Base-by-base conservation (phyloP, 805 yeast species). In the Sugiyamaella floridensis region DNA sequence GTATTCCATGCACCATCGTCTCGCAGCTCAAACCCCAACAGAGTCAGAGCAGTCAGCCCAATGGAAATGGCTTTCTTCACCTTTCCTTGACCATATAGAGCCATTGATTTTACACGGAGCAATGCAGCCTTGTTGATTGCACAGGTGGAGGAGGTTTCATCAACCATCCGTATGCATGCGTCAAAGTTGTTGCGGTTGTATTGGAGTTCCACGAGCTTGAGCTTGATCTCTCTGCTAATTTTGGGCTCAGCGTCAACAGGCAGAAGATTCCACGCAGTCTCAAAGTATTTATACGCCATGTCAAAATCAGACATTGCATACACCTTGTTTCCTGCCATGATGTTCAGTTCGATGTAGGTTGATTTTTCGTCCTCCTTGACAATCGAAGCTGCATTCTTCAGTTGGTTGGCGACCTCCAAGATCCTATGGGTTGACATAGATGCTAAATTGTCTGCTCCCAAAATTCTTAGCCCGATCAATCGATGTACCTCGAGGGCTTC, bases 251-350 rank as follows among this genome's bases (percentile, higher is more conserved):
- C 32, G 9, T 52, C 45, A 12, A 48, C 45, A 28, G 62, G 58
- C 34, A 60, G 37, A 7, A 64, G 65, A 4, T 55, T 53, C 41
- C 63, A 61, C 0, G 79, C 73, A 1, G 68, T 64, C 18, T 65
- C 63, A 45, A 76, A 73, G 53, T 70, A 76, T n/a, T 60, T 55
- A 32, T 76, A 63, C 0, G 81, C 74, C 43, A 71, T 61, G 26
- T 61, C 63, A 52, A 72, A 68, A 56, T 76, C 78, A 47, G 71
- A 74, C 10, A 74, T 70, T 10, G 72, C 71, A 45, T 73, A 71
- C 0, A 80, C 77, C 52, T 66, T 66, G 48, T 67, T 66, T 1
- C 80, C 80, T 0, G 81, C 79, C 18, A 67, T 65, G 3, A 71
- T 64, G 42, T 77, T 59, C 5, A 75, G 72, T 2, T 69, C 70